Evolutionary conservation across 1,284 basidiomycete species (phyloP), one percentile per base, ranked within the genome.

Genomic region (Waitea zeae): DNA sequence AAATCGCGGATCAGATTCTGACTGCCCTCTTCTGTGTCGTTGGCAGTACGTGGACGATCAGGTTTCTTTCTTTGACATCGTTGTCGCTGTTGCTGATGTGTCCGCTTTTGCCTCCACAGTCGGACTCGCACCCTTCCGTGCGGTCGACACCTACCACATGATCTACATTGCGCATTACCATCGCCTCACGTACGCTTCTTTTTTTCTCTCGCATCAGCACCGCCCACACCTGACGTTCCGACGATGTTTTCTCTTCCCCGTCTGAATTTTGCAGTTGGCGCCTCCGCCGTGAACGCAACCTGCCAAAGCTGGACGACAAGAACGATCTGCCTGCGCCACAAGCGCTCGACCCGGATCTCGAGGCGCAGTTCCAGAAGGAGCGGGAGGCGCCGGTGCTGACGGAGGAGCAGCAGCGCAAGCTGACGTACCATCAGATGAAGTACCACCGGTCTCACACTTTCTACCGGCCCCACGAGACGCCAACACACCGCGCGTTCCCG

Each of bases 141-240:
- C 35, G 4, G 37, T 38, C 26, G 40, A 41, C 31, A 41, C 40
- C 6, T 39, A 41, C 40, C 40, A 38, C 31, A 36, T 39, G 34
- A 18, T 31, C 3, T 34, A 30, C 20, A 39, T 41, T 34, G 33
- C 27, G 14, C 9, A 22, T 6, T 31, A 34, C 22, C 35, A 38
- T 30, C 34, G 18, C 11, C 22, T 20, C 13, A 34, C 28, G n/a
- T n/a, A n/a, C n/a, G n/a, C n/a, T n/a, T n/a, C n/a, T n/a, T n/a
- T n/a, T n/a, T 1, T 15, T 38, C 6, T n/a, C n/a, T n/a, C n/a
- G n/a, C n/a, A n/a, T n/a, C n/a, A n/a, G n/a, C n/a, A n/a, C n/a
- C n/a, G n/a, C n/a, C n/a, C 17, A 6, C 17, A 12, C 20, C 18
- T n/a, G n/a, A n/a, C n/a, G n/a, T n/a, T n/a, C n/a, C n/a, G n/a